A percentile compares a stretch with the other conserved stretches of the same genome.
Evolutionary conservation across 2,329 filamentous ascomycete genomes (phyloP).

Genomic region (Fusarium domesticum): DNA sequence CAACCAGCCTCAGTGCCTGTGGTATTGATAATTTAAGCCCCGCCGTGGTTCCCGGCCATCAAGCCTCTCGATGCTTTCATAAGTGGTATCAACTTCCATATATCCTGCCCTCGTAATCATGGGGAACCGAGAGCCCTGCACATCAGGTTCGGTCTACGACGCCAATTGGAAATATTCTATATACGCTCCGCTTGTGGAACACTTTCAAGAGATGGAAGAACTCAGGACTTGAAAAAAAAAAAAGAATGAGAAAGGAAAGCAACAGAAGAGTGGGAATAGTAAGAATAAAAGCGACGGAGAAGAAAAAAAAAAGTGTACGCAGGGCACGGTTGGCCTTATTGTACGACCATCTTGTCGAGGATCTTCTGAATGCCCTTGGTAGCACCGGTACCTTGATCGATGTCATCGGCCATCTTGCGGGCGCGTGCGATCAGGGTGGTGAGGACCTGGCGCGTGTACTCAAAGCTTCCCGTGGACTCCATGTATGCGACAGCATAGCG

Average conservation of each 20-base stretch:
- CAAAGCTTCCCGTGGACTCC: slow-evolving; percentile 85
- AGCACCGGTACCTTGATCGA: slow-evolving; percentile 60
- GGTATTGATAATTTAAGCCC: neutral
- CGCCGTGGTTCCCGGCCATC: neutral
- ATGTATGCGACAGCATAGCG: slow-evolving; percentile 87
- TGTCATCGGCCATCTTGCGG: slow-evolving; percentile 57
- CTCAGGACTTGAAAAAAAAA: slow-evolving; percentile 5
- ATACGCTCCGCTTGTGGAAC: slow-evolving; percentile 24
- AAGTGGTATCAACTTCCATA: slow-evolving; percentile 19
- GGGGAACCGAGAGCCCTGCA: neutral
- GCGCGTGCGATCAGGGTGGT: slow-evolving; percentile 62
- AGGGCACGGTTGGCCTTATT: slow-evolving; percentile 9
- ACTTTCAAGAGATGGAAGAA: no score
- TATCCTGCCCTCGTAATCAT: neutral
- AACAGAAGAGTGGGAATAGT: slow-evolving; percentile 2
- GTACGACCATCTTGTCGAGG: slow-evolving; percentile 60
- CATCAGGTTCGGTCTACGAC: slow-evolving; percentile 13
- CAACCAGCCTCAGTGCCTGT: neutral
- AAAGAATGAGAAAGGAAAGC: neutral
- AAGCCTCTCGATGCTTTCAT: neutral
- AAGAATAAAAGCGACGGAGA: neutral
- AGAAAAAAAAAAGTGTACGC: no score
- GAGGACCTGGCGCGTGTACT: slow-evolving; percentile 72
- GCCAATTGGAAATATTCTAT: slow-evolving; percentile 26
- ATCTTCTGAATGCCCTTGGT: slow-evolving; percentile 61